These are phyloP conservation scores for Eragrostis tef DNA, from an alignment of 202 grass and related monocot genomes.

Conservation along the genomic window DNA sequence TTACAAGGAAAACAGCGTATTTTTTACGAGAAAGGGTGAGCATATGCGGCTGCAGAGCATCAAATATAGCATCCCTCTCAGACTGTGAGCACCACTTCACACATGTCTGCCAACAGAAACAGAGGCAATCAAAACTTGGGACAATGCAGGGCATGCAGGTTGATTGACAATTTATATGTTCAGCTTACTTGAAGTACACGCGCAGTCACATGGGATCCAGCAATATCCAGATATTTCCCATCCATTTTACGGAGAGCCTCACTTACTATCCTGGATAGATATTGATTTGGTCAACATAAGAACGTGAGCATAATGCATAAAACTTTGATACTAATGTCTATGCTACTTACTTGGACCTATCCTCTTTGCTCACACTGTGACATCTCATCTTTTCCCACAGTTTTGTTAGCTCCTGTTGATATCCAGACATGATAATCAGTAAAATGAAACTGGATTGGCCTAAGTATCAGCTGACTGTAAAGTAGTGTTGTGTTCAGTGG, in stretches of 20 bases:
- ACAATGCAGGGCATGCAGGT: background rate
- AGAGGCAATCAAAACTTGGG: background rate
- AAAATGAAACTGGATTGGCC: background rate
- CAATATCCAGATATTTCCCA: constrained; percentile 83
- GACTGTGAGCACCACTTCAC: constrained; percentile 71
- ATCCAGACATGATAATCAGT: constrained; percentile 10
- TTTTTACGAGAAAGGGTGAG: constrained; percentile 73
- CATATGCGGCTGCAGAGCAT: constrained; percentile 68
- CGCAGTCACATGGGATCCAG: constrained; percentile 75
- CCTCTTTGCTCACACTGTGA: constrained; percentile 61
- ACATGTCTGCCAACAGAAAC: constrained; percentile 58
- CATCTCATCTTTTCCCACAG: constrained; percentile 98
- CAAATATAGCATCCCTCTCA: constrained; percentile 75
- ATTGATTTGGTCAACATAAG: background rate
- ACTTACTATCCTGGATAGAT: constrained; percentile 71
- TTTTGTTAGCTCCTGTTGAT: constrained; percentile 66
- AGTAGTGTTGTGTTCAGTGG: background rate
- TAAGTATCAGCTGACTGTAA: background rate
- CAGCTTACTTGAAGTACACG: constrained; percentile 88
- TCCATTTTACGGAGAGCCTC: constrained; percentile 76
- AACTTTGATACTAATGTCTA: background rate
- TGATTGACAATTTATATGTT: background rate
- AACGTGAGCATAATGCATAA: background rate
- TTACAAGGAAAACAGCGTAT: constrained; percentile 90
- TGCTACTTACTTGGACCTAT: constrained; percentile 72